A percentile compares a stretch with the other conserved stretches of the same genome.
phyloP scores from a whole-genome alignment of 768 basidiomycete species.

The Trametes elegans region DNA sequence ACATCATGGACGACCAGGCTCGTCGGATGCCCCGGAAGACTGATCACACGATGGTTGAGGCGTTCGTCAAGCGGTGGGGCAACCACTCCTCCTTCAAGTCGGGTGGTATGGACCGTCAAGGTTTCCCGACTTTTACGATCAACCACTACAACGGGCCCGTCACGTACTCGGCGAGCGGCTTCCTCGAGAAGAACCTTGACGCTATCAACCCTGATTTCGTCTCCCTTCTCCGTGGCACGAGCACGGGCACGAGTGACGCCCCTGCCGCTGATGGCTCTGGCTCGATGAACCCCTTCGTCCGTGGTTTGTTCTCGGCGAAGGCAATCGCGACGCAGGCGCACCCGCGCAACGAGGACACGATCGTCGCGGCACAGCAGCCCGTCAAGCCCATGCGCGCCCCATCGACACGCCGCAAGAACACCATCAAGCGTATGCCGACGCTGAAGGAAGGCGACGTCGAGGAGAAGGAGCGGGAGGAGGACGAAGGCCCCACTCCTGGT shows the following conservation, averaged over 20 bases:
- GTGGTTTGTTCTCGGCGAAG: conserved; percentile 83
- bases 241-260: conserved; percentile 25
- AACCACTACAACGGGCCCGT: conserved; percentile 91
- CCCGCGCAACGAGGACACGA: conserved; percentile 91
- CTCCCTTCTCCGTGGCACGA: conserved; percentile 73
- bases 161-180: conserved; percentile 86
- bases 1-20: conserved; percentile 98
- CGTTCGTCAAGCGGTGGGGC: conserved; percentile 91
- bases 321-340: conserved; percentile 92
- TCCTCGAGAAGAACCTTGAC: conserved; percentile 87
- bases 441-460: conserved; percentile 45
- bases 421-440: conserved; percentile 60
- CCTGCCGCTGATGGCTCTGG: conserved; percentile 68
- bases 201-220: conserved; percentile 93
- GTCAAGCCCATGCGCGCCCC: conserved; percentile 94
- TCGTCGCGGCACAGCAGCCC: conserved; percentile 90
- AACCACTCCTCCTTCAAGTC: conserved; percentile 92
- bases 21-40: conserved; percentile 85
- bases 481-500: conserved; percentile 32
- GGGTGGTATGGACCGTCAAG: conserved; percentile 69
- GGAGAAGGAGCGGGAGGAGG: conserved; percentile 51
- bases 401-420: conserved; percentile 79
- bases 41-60: conserved; percentile 91
- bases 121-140: conserved; percentile 85
- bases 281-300: conserved; percentile 88